These are phyloP conservation scores for Dothiorella sarmentorum DNA, from an alignment of 2,329 filamentous ascomycete genomes.

Conservation along the genomic window DNA sequence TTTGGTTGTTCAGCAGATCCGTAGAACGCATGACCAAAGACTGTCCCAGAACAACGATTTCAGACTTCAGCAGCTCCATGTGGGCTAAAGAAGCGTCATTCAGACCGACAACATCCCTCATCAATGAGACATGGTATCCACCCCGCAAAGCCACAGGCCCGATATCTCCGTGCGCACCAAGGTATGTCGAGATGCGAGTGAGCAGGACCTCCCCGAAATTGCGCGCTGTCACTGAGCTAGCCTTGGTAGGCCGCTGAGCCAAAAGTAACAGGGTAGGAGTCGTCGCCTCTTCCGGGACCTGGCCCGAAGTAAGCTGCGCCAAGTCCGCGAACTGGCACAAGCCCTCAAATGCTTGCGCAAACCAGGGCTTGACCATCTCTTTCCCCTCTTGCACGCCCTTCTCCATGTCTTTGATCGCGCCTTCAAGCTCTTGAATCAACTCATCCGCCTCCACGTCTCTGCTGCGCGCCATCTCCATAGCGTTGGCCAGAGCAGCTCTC, in stretches of 20 bases:
- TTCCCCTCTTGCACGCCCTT: slow-evolving; percentile 29
- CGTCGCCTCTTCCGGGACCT: not conserved
- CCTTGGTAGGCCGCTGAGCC: slow-evolving; percentile 35
- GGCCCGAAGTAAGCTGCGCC: too few relatives aligned
- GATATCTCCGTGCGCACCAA: not conserved
- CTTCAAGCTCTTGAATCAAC: slow-evolving; percentile 28
- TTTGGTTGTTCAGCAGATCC: slow-evolving; percentile 32
- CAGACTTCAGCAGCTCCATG: slow-evolving; percentile 41
- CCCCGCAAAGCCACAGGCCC: slow-evolving; percentile 9
- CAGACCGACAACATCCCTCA: slow-evolving; percentile 5
- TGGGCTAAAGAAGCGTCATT: slow-evolving; percentile 39
- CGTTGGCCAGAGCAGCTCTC: slow-evolving; percentile 32
- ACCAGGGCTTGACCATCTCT: slow-evolving; percentile 30
- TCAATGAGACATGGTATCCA: not conserved
- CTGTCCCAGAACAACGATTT: slow-evolving; percentile 38
- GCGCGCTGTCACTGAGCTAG: not conserved
- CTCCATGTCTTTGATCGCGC: slow-evolving; percentile 32
- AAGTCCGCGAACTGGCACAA: slow-evolving; percentile 37
- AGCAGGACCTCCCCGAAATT: not conserved
- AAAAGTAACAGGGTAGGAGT: slow-evolving; percentile 27
- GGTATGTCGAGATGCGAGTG: not conserved
- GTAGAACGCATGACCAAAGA: slow-evolving; percentile 33
- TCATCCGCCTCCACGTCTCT: slow-evolving; percentile 30
- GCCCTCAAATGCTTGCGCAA: slow-evolving; percentile 37
- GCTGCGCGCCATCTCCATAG: slow-evolving; percentile 31